A percentile compares a stretch with the other conserved stretches of the same genome.
These are phyloP conservation scores for Euphrasia arctica DNA, from an alignment of 305 asterid genomes.

Conservation along the genomic window DNA sequence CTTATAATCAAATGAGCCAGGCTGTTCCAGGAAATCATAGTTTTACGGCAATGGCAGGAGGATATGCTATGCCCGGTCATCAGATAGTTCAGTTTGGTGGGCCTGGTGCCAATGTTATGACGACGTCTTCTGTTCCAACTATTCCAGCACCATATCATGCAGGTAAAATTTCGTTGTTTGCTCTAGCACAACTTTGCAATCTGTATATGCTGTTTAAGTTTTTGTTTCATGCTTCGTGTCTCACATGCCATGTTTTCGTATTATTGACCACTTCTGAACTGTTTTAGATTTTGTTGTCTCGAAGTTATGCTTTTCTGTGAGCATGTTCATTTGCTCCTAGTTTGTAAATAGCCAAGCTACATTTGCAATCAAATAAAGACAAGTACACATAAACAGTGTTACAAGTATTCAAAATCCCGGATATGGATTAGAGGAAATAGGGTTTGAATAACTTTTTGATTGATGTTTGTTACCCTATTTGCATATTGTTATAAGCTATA, in stretches of 20 bases:
- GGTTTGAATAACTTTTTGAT: too few species aligned
- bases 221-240: not conserved
- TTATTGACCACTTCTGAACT: not conserved
- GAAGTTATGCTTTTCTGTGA: too few species aligned
- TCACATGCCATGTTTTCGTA: not conserved
- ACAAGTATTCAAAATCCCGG: too few species aligned
- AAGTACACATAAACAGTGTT: too few species aligned
- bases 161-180: constrained; percentile 39
- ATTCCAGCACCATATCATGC: constrained; percentile 76
- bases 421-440: too few species aligned
- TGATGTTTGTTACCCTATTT: too few species aligned
- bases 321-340: too few species aligned
- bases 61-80: constrained; percentile 82
- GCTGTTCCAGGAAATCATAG: constrained; percentile 70
- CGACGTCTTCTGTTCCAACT: constrained; percentile 71
- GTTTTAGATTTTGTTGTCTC: too few species aligned
- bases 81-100: constrained; percentile 88
- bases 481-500: too few species aligned
- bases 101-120: constrained; percentile 61
- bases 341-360: too few species aligned
- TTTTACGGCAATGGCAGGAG: constrained; percentile 72
- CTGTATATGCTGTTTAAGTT: not conserved
- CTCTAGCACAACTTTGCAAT: constrained; percentile 10
- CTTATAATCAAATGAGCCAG: constrained; percentile 79
- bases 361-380: too few species aligned